Base-by-base conservation (phyloP, 805 yeast genomes). In the Blastobotrys chiropterorum region DNA sequence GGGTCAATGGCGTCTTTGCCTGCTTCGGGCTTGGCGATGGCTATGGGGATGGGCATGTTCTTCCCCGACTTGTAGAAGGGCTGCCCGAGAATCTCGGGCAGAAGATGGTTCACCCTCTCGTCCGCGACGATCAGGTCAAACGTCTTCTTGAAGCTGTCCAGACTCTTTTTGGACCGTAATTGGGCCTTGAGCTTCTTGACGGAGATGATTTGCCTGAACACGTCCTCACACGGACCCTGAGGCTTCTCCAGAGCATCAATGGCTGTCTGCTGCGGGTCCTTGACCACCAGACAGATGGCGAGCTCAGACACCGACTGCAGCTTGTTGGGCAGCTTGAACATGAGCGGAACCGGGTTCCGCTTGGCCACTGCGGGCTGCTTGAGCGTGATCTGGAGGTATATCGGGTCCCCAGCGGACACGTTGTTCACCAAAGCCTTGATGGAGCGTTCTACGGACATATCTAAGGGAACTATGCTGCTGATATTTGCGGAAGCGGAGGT, bases 51-150 rank as follows among this genome's bases (percentile, higher is more conserved):
- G 1, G 95, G 95, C 15, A 83, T 70, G 59, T 81, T 83, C 58
- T 80, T 83, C 55, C 80, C 80, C 53, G 79, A 81, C 51, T 75
- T 76, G 67, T 80, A 85, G 61, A 86, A 85, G 50, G 72, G 76
- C 3, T 75, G 72, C 1, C 86, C 86, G 38, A 87, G 66, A 0
- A 84, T 65, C 1, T 69, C 68, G 0, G 86, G 86, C 26, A 86
- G 66, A 19, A 81, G 67, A 55, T 78, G 79, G 59, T 81, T 82
- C 1, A 86, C 75, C 55, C 94, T 71, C 49, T 82, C 78, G 65
- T 88, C 95, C 3, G 84, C 82, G 7, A 87, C 70, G 1, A 88
- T 73, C 22, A 83, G 59, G 60, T 87, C 95, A 44, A 51, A 51
- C 16, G 40, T 47, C n/a, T 53, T 41, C 4, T 45, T 45, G 62